phyloP scores from a whole-genome alignment of 2,329 filamentous ascomycete genomes.

The Cladobotryum mycophilum region DNA sequence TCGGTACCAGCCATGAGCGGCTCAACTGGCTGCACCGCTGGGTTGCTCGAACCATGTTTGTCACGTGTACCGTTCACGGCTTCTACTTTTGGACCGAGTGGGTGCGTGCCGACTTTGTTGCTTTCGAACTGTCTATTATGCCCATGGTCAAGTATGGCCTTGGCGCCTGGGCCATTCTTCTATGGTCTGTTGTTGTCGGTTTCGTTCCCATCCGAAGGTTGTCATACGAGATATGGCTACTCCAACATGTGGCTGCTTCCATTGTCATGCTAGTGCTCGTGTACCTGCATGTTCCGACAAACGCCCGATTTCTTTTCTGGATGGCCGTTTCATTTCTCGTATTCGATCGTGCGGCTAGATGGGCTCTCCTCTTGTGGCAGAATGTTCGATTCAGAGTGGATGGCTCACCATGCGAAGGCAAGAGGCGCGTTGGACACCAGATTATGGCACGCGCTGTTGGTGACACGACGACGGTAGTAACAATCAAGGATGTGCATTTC shows the following conservation, averaged over 20 bases:
- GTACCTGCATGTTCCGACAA: conserved; percentile 55
- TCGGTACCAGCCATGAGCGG: conserved; percentile 60
- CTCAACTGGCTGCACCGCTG: conserved; percentile 70
- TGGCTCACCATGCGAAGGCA: conserved; percentile 39
- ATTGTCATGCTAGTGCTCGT: conserved; percentile 57
- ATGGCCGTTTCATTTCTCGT: conserved; percentile 56
- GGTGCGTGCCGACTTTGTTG: conserved; percentile 52
- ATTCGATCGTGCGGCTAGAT: conserved; percentile 54
- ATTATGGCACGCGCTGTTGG: conserved; percentile 44
- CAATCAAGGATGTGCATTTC: conserved; percentile 54
- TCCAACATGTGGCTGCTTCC: conserved; percentile 60
- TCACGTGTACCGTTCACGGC: conserved; percentile 63
- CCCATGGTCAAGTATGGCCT: conserved; percentile 61
- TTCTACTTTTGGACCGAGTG: conserved; percentile 63
- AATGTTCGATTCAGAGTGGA: conserved; percentile 42
- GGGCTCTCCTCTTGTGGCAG: conserved; percentile 42
- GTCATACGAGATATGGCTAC: conserved; percentile 63
- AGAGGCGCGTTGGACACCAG: conserved; percentile 46
- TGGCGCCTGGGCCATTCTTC: conserved; percentile 57
- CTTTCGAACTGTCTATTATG: conserved; percentile 54
- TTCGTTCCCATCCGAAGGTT: conserved; percentile 58
- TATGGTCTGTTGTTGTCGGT: conserved; percentile 60
- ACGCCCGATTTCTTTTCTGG: conserved; percentile 58
- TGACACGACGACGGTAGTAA: conserved; percentile 49
- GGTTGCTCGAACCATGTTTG: conserved; percentile 62